Conservation (phyloP, 2,329 filamentous ascomycete species). For the Ophiocordyceps camponoti-leonardi region DNA sequence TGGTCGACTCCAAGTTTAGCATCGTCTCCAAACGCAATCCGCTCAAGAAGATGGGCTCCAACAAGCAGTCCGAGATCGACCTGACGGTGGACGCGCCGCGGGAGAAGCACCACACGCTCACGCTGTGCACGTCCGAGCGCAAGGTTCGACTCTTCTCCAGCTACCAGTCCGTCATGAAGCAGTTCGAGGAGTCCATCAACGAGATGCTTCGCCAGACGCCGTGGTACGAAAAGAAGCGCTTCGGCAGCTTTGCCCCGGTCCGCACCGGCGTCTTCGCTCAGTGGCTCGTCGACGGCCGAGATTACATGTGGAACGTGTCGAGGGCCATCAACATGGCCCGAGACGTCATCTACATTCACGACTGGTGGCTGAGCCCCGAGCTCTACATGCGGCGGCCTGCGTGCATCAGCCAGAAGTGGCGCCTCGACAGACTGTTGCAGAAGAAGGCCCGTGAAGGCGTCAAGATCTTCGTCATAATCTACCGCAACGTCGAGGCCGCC, state of each 20-base stretch:
- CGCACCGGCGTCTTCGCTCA: constrained; percentile 76
- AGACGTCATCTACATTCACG: constrained; percentile 97
- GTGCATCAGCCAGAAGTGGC: constrained; percentile 95
- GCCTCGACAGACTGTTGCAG: constrained; percentile 81
- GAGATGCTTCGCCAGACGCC: constrained; percentile 70
- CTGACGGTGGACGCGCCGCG: constrained; percentile 18
- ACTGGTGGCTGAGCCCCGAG: constrained; percentile 97
- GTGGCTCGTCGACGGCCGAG: constrained; percentile 90
- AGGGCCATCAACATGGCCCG: constrained; percentile 92
- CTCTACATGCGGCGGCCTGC: constrained; percentile 87
- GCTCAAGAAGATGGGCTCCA: constrained; percentile 32
- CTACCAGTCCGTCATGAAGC: constrained; percentile 73
- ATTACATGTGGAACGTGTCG: constrained; percentile 99
- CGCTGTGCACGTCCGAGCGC: constrained; percentile 78
- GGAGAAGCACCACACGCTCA: constrained; percentile 64
- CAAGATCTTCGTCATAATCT: constrained; percentile 95
- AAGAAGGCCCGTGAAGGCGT: constrained; percentile 88
- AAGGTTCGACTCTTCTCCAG: constrained; percentile 82
- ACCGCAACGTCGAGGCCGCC: constrained; percentile 92
- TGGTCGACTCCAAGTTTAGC: constrained; percentile 80
- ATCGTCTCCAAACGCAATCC: constrained; percentile 57
- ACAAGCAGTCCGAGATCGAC: constrained; percentile 34
- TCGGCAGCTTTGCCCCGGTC: constrained; percentile 86
- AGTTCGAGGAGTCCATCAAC: constrained; percentile 85
- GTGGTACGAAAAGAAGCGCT: constrained; percentile 73